Conservation (phyloP, 1,284 basidiomycete genomes). For the Kalmanozyma brasiliensis region DNA sequence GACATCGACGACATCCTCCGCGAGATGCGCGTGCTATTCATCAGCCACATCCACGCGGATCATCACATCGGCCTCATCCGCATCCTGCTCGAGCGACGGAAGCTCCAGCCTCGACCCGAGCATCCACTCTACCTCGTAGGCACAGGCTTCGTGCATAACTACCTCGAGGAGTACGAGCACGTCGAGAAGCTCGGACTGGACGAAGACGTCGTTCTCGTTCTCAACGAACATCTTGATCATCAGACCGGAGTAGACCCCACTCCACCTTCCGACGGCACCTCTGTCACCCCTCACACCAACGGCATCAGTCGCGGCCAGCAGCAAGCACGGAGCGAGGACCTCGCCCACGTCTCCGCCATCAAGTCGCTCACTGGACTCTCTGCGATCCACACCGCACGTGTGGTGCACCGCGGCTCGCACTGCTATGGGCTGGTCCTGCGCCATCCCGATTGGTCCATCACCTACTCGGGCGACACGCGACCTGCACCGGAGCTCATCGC, state of each 20-base stretch:
- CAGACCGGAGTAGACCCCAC: slow-evolving; percentile 45
- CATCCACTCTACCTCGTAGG: slow-evolving; percentile 77
- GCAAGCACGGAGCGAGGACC: slow-evolving; percentile 12
- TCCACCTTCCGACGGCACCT: neutral
- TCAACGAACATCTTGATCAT: slow-evolving; percentile 52
- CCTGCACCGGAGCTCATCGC: slow-evolving; percentile 78
- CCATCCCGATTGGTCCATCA: slow-evolving; percentile 70
- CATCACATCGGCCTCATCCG: slow-evolving; percentile 87
- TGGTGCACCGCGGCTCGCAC: slow-evolving; percentile 31
- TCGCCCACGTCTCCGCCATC: slow-evolving; percentile 20
- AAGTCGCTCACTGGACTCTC: slow-evolving; percentile 28
- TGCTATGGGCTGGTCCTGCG: slow-evolving; percentile 55
- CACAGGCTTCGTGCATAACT: slow-evolving; percentile 73
- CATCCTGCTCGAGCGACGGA: slow-evolving; percentile 78
- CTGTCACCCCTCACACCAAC: neutral
- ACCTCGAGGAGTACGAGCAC: slow-evolving; percentile 76
- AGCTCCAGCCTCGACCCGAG: slow-evolving; percentile 70
- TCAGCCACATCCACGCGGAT: slow-evolving; percentile 92
- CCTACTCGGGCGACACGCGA: slow-evolving; percentile 85
- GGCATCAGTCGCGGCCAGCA: slow-evolving; percentile 8
- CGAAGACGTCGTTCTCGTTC: slow-evolving; percentile 69
- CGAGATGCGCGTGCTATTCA: slow-evolving; percentile 81
- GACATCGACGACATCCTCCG: slow-evolving; percentile 70
- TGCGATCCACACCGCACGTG: slow-evolving; percentile 45
- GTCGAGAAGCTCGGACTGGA: slow-evolving; percentile 77